Conservation (phyloP, 768 basidiomycete species). For the Trametopsis cervina region DNA sequence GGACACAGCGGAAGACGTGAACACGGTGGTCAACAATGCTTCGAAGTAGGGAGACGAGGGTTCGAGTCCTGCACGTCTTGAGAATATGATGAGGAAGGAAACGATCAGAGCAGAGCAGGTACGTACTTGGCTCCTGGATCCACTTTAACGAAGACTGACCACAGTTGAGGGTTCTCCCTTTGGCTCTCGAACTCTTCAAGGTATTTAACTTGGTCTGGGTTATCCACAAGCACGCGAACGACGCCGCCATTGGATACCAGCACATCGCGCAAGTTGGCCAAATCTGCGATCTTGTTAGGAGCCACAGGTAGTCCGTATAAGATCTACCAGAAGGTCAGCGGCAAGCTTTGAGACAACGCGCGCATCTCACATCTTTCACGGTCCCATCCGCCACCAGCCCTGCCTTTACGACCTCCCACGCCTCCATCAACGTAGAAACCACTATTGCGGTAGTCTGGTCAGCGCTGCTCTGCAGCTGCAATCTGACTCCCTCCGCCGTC, state of each 20-base stretch:
- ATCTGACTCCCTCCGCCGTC: slow-evolving; percentile 68
- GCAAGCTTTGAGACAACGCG: background rate
- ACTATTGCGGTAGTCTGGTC: slow-evolving; percentile 56
- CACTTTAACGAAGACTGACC: slow-evolving; percentile 79
- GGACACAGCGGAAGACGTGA: slow-evolving; percentile 47
- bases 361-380: slow-evolving; percentile 64
- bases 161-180: slow-evolving; percentile 35
- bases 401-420: slow-evolving; percentile 61
- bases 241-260: slow-evolving; percentile 48
- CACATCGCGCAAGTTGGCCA: slow-evolving; percentile 52
- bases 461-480: slow-evolving; percentile 55
- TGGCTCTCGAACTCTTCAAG: slow-evolving; percentile 53
- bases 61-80: slow-evolving; percentile 67
- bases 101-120: slow-evolving; percentile 12
- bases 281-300: slow-evolving; percentile 63
- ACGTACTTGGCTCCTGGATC: slow-evolving; percentile 73
- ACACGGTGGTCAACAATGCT: slow-evolving; percentile 42
- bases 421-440: slow-evolving; percentile 81
- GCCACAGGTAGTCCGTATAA: slow-evolving; percentile 74
- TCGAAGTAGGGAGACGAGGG: slow-evolving; percentile 48
- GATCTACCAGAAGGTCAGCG: slow-evolving; percentile 40
- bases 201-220: slow-evolving; percentile 61
- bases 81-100: background rate
- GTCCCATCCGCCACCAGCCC: slow-evolving; percentile 66
- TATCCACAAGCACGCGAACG: slow-evolving; percentile 68